Evolutionary conservation across 2,329 filamentous ascomycete species (phyloP).

Genomic region (Hypomyces perniciosus): DNA sequence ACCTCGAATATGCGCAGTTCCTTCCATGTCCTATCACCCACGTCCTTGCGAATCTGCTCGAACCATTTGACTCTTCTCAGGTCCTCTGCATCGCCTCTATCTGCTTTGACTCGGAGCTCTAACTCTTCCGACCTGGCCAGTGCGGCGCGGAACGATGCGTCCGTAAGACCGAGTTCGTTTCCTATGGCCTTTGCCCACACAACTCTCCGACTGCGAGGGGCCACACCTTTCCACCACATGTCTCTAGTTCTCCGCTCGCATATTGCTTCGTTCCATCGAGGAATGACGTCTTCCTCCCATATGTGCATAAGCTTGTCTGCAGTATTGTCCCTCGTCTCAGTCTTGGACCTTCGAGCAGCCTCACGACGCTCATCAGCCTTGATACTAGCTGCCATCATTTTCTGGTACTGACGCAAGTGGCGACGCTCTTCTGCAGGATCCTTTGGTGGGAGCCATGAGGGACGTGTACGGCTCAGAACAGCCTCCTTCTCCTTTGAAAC

Average conservation of each 20-base stretch:
- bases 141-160: constrained; percentile 64
- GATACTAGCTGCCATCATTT: constrained; percentile 65
- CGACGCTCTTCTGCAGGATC: constrained; percentile 85
- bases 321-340: constrained; percentile 48
- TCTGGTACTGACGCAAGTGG: constrained; percentile 80
- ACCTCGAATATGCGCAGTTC: constrained; percentile 68
- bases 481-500: constrained; percentile 84
- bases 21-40: constrained; percentile 57
- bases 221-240: constrained; percentile 76
- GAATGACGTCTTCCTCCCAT: constrained; percentile 73
- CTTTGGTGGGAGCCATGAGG: constrained; percentile 81
- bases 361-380: constrained; percentile 57
- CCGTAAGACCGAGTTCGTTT: constrained; percentile 63
- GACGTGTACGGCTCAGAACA: constrained; percentile 71
- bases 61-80: constrained; percentile 55
- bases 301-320: constrained; percentile 52
- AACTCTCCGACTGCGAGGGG: constrained; percentile 60
- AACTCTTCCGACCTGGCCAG: constrained; percentile 60
- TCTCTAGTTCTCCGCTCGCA: constrained; percentile 64
- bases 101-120: constrained; percentile 49
- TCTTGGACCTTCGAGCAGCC: constrained; percentile 44
- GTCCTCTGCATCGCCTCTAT: constrained; percentile 49
- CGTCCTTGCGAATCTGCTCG: constrained; percentile 57
- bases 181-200: constrained; percentile 69
- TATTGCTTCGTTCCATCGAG: constrained; percentile 68